Evolutionary conservation across 1,284 basidiomycete genomes (phyloP).

Genomic region (Flammula alnicola): DNA sequence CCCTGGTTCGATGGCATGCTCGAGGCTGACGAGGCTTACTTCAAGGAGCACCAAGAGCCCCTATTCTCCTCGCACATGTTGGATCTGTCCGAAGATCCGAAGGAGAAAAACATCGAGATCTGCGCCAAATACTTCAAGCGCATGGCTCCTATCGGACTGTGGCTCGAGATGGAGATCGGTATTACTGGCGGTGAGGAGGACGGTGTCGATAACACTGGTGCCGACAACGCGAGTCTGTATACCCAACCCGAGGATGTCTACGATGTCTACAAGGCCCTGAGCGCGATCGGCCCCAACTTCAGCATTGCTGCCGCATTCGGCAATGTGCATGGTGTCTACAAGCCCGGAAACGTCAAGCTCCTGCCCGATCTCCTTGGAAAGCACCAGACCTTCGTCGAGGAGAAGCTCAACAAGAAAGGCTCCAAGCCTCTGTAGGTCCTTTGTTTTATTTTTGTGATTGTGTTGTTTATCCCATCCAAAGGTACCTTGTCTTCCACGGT

Average conservation of each 20-base stretch:
- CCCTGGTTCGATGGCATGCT: conserved; percentile 99
- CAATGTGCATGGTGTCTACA: conserved; percentile 97
- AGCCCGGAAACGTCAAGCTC: conserved; percentile 92
- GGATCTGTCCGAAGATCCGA: conserved; percentile 97
- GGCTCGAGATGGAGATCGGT: conserved; percentile 99
- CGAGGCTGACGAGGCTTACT: conserved; percentile 94
- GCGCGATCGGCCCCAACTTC: conserved; percentile 91
- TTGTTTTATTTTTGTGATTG: not conserved
- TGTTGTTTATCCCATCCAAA: conserved; percentile 32
- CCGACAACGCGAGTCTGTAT: conserved; percentile 94
- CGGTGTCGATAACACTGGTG: conserved; percentile 94
- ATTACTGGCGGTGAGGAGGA: conserved; percentile 99
- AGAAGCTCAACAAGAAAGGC: conserved; percentile 67
- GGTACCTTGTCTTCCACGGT: conserved; percentile 99
- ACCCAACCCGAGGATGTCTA: conserved; percentile 98
- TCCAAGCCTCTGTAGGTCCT: conserved; percentile 86
- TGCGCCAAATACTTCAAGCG: conserved; percentile 97
- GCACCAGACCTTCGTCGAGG: conserved; percentile 85
- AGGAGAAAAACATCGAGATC: conserved; percentile 95
- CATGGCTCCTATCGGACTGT: conserved; percentile 91
- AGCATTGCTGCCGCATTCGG: conserved; percentile 97
- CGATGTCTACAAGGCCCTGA: conserved; percentile 88
- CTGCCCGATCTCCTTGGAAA: conserved; percentile 91
- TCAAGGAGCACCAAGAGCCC: conserved; percentile 86
- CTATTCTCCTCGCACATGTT: conserved; percentile 99